Evolutionary conservation across 2,329 filamentous ascomycete genomes (phyloP).

Genomic region (Talaromyces sp.): DNA sequence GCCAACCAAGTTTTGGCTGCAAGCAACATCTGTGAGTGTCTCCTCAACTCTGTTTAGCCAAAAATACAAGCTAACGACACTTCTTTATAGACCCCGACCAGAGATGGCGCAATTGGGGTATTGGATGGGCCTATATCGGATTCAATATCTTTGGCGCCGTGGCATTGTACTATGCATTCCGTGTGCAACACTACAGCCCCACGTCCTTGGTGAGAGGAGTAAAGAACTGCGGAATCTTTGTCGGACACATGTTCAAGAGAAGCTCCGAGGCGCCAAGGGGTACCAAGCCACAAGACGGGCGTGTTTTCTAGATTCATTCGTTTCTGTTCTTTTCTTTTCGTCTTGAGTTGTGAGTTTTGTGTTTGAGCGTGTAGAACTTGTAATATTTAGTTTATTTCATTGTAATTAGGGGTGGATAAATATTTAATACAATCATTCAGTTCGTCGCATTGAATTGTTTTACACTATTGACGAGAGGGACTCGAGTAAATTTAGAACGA

Average conservation of each 20-base stretch:
- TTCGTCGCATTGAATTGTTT: background rate
- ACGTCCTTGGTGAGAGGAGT: slow-evolving; percentile 10
- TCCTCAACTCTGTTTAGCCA: background rate
- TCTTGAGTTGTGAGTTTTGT: background rate
- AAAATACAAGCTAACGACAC: background rate
- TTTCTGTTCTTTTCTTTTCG: background rate
- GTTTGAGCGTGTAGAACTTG: background rate
- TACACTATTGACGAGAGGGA: too few species aligned
- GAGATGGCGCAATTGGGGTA: slow-evolving; percentile 64
- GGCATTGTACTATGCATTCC: slow-evolving; percentile 10
- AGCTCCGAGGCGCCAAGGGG: slow-evolving; percentile 6
- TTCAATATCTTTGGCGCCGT: slow-evolving; percentile 57
- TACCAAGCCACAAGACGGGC: slow-evolving; percentile 9
- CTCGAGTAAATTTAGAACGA: too few species aligned
- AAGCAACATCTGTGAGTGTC: slow-evolving; percentile 36
- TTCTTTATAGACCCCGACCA: slow-evolving; percentile 44
- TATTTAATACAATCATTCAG: background rate
- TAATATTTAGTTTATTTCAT: background rate
- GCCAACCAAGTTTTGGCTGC: slow-evolving; percentile 38
- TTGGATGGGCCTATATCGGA: slow-evolving; percentile 55
- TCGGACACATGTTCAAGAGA: slow-evolving; percentile 8
- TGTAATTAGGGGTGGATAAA: background rate
- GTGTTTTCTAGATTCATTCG: slow-evolving; percentile 5
- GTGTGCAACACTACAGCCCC: slow-evolving; percentile 11
- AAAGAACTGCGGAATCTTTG: background rate